Evolutionary conservation across 2,329 filamentous ascomycete species (phyloP), one percentile per base, ranked within the genome.

Genomic region (Chlorencoelia australis): DNA sequence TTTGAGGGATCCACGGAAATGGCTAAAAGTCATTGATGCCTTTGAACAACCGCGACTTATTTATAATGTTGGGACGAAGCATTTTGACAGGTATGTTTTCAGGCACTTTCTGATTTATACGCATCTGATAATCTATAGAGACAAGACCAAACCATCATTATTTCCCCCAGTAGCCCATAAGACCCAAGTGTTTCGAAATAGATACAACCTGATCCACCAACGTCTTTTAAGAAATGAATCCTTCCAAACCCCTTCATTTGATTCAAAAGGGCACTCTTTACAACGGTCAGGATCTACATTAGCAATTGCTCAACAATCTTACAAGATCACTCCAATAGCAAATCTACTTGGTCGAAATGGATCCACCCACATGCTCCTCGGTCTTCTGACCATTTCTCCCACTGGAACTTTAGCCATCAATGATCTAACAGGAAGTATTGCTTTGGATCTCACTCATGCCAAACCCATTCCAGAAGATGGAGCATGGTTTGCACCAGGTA

Each of bases 141-240:
- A 79, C 35, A 66, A 68, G 4, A 67, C 70, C 9, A 76, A 76
- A 46, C 73, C 82, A 10, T 80, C 80, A 1, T 56, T 89, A 26
- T 67, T 98, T 44, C 86, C 93, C 0, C 66, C 74, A 7, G 77
- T 86, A 11, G 74, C 78, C 5, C 82, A 88, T 53, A 94, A 94
- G 59, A 94, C 86, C 2, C 68, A 76, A 3, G 66, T 91, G 29
- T 95, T 95, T 61, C 76, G 87, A 46, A 88, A 95, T 57, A 75
- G 88, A 44, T 96, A 93, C 58, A 82, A 94, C 51, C 73, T 96
- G 37, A 81, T 96, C 33, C 83, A 95, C 57, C 89, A 96, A 58
- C 79, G 91, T 13, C 73, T 96, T 13, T 72, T 96, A 26, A 80
- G 91, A 32, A 95, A 95, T 55, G 87, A 95, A 59, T 79, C 84